These are phyloP conservation scores for Alternaria incomplexa DNA, from an alignment of 2,329 filamentous ascomycete species.

Conservation along the genomic window DNA sequence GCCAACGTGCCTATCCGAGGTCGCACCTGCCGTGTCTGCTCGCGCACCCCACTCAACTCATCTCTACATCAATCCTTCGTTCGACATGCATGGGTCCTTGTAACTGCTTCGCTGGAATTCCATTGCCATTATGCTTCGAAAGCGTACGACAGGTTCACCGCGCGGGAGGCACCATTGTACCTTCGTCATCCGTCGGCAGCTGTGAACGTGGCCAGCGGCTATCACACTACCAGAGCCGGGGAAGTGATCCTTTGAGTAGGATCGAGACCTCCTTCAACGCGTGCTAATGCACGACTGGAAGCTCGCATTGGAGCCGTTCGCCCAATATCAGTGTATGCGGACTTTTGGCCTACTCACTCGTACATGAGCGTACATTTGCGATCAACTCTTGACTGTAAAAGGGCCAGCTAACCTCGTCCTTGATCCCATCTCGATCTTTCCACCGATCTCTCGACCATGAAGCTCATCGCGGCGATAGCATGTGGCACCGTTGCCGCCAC, in stretches of 20 bases:
- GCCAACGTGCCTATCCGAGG: background rate
- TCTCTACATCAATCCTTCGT: background rate
- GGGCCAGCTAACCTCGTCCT: background rate
- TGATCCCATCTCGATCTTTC: background rate
- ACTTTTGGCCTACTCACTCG: background rate
- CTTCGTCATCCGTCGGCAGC: background rate
- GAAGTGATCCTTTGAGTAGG: background rate
- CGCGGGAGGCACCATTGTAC: background rate
- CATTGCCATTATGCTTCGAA: background rate
- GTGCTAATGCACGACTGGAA: background rate
- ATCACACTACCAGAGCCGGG: background rate
- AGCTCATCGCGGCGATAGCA: background rate
- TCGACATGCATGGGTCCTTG: background rate
- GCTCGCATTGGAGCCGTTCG: background rate
- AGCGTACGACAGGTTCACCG: background rate
- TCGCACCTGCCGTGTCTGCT: background rate
- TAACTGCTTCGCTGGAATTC: background rate
- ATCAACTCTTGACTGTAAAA: background rate
- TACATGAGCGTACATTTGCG: background rate
- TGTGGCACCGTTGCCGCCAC: background rate
- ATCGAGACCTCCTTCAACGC: background rate
- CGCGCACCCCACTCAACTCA: background rate
- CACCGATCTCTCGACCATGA: background rate
- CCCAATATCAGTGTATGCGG: background rate
- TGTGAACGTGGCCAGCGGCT: background rate